Base-by-base conservation (phyloP, 1,284 basidiomycete species). In the Moesziomyces globuligerus region DNA sequence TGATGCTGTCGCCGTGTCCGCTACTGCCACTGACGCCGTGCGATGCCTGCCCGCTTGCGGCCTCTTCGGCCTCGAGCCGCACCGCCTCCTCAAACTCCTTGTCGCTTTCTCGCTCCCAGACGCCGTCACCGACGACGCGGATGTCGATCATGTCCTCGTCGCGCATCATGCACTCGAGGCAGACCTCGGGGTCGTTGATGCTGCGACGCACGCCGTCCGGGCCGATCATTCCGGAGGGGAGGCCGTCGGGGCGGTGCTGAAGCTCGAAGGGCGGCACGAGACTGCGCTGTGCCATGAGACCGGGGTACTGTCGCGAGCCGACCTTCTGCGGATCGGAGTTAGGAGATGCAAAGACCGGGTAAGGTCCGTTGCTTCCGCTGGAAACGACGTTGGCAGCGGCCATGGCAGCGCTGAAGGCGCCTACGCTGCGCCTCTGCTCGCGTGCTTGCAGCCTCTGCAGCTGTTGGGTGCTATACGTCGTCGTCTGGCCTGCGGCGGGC, bases 111-210 rank as follows among this genome's bases (percentile, higher is more conserved):
- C 96, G 87, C 1, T 92, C 93, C 95, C 95, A 98, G 15, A 91
- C 87, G 0, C 93, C 92, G 5, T 90, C 88, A 26, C 90, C 89
- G 2, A 89, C 87, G 21, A 97, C 95, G 80, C 91, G 87, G 25
- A 98, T 92, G 83, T 97, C 95, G 32, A 91, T 93, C 91, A 98
- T 93, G 81, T 98, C 95, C 80, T 95, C 90, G 84, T 98, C 95
- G 40, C 95, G 90, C 95, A 98, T 98, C 78, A 96, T 92, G 83
- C 95, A 98, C 84, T 98, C 95, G 45, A 98, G 86, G 78, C 95
- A 98, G 40, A 98, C 86, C 83, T 97, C 94, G n/a, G 74, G 77
- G 42, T 81, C 80, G 38, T 75, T 79, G 54, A 76, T 56, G 48
- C 72, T 77, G 9, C 65, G 55, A 15, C 74, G 67, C n/a, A 79